Percentiles rank a stretch among this genome's conserved stretches.
Evolutionary conservation across 768 basidiomycete genomes (phyloP).

Genomic region (Suillus subaureus): DNA sequence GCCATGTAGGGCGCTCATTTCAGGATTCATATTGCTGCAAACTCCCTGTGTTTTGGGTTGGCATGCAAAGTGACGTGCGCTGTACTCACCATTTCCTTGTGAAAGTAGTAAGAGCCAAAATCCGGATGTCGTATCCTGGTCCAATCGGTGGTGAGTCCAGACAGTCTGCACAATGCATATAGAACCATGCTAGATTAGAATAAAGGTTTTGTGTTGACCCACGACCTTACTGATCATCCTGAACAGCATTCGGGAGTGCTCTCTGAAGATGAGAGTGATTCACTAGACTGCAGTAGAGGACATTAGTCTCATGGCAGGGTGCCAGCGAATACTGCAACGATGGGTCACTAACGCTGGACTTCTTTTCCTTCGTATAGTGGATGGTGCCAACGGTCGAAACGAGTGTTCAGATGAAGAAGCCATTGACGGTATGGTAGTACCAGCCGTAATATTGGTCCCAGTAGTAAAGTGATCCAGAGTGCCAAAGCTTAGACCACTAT

Average conservation of each 20-base stretch:
- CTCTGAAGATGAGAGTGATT: neutral
- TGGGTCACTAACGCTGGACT: neutral
- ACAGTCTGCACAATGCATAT: neutral
- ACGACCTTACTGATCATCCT: neutral
- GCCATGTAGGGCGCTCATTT: neutral
- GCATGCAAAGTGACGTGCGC: constrained; percentile 16
- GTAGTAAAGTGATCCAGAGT: neutral
- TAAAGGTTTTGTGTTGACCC: neutral
- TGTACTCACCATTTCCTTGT: constrained; percentile 33
- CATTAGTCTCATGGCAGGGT: neutral
- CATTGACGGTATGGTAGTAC: neutral
- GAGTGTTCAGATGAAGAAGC: neutral
- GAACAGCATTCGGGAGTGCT: neutral
- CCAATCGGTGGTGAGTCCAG: constrained; percentile 26
- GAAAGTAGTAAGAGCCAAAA: constrained; percentile 32
- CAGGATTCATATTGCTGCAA: constrained; percentile 9
- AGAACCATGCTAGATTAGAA: neutral
- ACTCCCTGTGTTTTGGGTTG: constrained; percentile 5
- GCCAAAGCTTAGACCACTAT: neutral
- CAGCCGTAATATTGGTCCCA: neutral
- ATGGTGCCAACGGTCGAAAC: constrained; percentile 3
- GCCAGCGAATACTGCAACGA: neutral
- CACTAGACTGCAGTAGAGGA: neutral
- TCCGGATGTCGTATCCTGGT: constrained; percentile 32
- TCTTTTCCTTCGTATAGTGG: neutral